Conservation (phyloP, 495 filamentous ascomycete genomes). For the Penicillium lividum region DNA sequence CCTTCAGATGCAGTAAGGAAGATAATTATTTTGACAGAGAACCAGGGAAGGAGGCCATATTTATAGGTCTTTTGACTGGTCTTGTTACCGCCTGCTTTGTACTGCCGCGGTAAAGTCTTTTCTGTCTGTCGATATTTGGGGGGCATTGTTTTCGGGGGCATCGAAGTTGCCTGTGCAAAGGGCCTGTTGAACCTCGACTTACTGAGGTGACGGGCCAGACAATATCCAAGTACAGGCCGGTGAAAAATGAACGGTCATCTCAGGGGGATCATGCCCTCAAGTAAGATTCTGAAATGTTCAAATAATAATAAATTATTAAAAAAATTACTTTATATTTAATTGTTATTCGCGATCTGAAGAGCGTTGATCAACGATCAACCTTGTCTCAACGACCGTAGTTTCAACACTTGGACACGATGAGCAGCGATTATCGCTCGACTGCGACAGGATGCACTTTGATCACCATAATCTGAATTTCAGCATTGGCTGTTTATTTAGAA, state of each 20-base stretch:
- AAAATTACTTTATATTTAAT: neutral
- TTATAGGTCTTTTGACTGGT: neutral
- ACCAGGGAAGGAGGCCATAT: conserved; percentile 1
- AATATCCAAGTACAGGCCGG: no score
- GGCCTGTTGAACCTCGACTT: neutral
- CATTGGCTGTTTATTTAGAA: no score
- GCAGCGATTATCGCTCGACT: no score
- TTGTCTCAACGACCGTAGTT: neutral
- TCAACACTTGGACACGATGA: neutral
- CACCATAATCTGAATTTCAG: no score
- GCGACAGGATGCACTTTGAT: no score
- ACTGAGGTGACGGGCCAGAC: no score
- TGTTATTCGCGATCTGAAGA: no score
- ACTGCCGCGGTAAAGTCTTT: neutral
- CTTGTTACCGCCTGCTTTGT: neutral
- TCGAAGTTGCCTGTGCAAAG: neutral
- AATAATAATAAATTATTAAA: neutral
- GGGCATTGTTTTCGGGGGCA: neutral
- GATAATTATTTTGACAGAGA: conserved; percentile 1
- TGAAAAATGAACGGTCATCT: no score
- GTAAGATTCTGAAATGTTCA: no score
- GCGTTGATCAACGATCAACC: no score
- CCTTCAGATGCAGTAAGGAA: neutral
- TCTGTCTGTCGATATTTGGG: neutral
- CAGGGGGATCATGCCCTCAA: no score